Conservation (phyloP, 768 basidiomycete genomes). For the Lactarius hengduanensis region DNA sequence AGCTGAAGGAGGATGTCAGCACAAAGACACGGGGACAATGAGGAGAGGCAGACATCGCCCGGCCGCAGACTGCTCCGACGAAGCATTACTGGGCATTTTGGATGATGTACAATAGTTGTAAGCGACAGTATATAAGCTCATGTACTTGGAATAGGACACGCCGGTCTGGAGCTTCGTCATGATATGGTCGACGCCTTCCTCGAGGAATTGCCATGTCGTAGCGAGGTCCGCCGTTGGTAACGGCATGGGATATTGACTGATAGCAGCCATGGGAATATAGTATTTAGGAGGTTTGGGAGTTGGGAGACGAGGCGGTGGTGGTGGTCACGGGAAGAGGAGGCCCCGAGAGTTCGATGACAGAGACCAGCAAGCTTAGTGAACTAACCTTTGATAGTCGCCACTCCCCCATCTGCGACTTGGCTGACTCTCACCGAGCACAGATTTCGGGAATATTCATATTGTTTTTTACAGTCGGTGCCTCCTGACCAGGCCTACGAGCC, state of each 20-base stretch:
- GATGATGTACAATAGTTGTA: conserved; percentile 98
- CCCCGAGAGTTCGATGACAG: not conserved
- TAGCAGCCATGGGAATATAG: conserved; percentile 17
- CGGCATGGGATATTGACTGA: conserved; percentile 47
- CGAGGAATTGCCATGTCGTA: conserved; percentile 86
- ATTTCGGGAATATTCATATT: not conserved
- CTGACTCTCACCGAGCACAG: not conserved
- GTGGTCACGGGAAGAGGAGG: conserved; percentile 22
- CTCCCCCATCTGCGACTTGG: not conserved
- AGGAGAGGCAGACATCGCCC: conserved; percentile 54
- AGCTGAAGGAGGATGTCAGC: conserved; percentile 42
- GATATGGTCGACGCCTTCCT: conserved; percentile 87
- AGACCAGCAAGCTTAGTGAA: not conserved
- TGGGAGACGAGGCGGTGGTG: conserved; percentile 11
- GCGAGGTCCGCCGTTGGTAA: conserved; percentile 64
- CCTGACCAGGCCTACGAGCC: too few species aligned
- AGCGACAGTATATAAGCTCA: conserved; percentile 85
- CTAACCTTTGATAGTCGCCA: not conserved
- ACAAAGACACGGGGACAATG: not conserved
- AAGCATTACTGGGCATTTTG: conserved; percentile 58
- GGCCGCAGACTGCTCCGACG: conserved; percentile 39
- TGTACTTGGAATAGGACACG: conserved; percentile 87
- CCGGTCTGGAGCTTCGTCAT: conserved; percentile 90
- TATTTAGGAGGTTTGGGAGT: conserved; percentile 2
- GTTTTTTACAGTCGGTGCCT: not conserved